Evolutionary conservation across 2,329 filamentous ascomycete species (phyloP).

Genomic region (Colletotrichum endophyticum): DNA sequence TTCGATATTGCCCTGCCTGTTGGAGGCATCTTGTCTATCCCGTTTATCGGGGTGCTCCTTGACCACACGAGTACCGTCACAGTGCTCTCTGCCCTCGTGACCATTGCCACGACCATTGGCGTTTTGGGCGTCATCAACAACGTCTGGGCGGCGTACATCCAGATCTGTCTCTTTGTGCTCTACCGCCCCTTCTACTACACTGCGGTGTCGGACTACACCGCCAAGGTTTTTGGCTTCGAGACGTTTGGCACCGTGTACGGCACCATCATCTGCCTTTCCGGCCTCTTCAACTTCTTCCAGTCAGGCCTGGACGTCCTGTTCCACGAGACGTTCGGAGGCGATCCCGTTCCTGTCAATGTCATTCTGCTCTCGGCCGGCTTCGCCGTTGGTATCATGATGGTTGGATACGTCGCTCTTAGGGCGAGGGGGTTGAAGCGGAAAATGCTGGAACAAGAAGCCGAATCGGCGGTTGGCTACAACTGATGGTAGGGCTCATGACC

Average conservation of each 20-base stretch:
- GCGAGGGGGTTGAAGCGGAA: constrained; percentile 38
- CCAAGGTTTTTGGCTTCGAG: constrained; percentile 90
- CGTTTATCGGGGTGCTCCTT: constrained; percentile 82
- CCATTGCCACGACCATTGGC: constrained; percentile 75
- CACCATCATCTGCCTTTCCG: constrained; percentile 84
- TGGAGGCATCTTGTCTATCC: constrained; percentile 83
- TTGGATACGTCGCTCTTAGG: constrained; percentile 65
- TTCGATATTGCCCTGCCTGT: constrained; percentile 82
- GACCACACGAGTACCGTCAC: constrained; percentile 77
- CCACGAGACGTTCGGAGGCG: constrained; percentile 71
- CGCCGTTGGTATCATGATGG: constrained; percentile 67
- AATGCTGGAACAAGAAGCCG: constrained; percentile 21
- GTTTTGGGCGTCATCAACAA: constrained; percentile 76
- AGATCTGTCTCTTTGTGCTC: constrained; percentile 80
- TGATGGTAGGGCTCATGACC: background rate
- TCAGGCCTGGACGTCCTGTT: constrained; percentile 80
- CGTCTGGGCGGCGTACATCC: constrained; percentile 73
- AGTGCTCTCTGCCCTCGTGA: constrained; percentile 74
- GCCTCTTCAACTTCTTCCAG: constrained; percentile 84
- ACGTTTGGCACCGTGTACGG: constrained; percentile 97
- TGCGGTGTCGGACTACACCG: constrained; percentile 85
- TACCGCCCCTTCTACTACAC: constrained; percentile 93
- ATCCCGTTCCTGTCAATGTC: constrained; percentile 80
- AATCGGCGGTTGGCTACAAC: background rate
- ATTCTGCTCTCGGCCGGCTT: constrained; percentile 67